Evolutionary conservation across 1,284 basidiomycete species (phyloP), one percentile per base, ranked within the genome.

Genomic region (Ustanciosporium gigantosporum): DNA sequence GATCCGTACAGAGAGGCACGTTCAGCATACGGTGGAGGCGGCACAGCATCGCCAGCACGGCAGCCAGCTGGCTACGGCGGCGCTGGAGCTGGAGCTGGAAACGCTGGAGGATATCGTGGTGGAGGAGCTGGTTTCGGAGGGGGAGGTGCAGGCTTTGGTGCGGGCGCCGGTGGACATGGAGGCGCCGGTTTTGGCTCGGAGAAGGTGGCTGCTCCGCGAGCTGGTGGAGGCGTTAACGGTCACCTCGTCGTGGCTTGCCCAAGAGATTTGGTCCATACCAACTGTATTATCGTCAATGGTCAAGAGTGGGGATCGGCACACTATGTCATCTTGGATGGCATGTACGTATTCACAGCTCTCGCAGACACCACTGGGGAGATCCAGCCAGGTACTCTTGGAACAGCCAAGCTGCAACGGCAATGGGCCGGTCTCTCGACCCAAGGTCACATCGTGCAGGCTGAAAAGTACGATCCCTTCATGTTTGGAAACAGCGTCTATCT

Each of bases 221-320:
- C 39, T 3, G 4, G 22, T 7, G 43, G 57, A 15, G 49, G 46
- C 20, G 56, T 31, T 7, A 21, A 7, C 3, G 43, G 62, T 8
- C 41, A 66, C 29, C 48, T 66, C 21, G 36, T 66, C 32, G 62
- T 66, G 48, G 70, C 65, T 38, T 70, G 70, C 22, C 75, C 75
- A 2, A 57, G 61, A 20, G 41, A 61, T 31, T 52, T 70, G 24
- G 51, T 66, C 19, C 61, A 66, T 15, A 56, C 70, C 40, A 77
- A 77, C 47, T 74, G 73, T 46, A 34, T 75, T 25, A 56, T 75
- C 36, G 37, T 68, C 44, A 74, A 74, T 41, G 53, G 57, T 13
- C 65, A 73, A 23, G 75, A 77, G 34, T 77, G 74, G 74, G 65
- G 69, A 3, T 50, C 47, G 20, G 70, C 73, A 17, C 68, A 69